Percentiles rank a stretch among this genome's conserved stretches.
phyloP scores from a whole-genome alignment of 257 asterid genomes.

The Verbascum thapsus region DNA sequence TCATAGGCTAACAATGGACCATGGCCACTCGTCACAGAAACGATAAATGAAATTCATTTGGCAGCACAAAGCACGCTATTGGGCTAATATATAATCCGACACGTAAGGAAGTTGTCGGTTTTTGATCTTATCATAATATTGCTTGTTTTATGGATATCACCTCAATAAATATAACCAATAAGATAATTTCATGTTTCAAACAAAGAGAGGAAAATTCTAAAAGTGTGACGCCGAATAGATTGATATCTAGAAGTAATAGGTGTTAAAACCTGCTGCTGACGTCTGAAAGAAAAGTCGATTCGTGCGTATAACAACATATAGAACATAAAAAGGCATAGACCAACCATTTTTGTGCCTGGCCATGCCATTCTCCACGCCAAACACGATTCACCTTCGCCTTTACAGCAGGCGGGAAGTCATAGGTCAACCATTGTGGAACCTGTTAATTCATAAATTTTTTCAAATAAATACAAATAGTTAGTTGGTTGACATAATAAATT shows the following conservation, averaged over 20 bases:
- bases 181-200: not conserved
- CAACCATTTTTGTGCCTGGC: constrained; percentile 96
- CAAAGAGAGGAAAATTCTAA: not conserved
- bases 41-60: not conserved
- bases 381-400: constrained; percentile 96
- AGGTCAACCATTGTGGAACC: constrained; percentile 93
- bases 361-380: constrained; percentile 99
- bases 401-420: constrained; percentile 95
- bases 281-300: not conserved
- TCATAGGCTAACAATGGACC: not conserved
- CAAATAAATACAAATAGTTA: constrained; percentile 23
- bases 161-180: not conserved
- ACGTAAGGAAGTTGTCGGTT: not conserved
- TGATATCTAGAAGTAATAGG: not conserved
- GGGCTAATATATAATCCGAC: not conserved
- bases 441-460: constrained; percentile 37
- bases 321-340: constrained; percentile 25
- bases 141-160: constrained; percentile 6
- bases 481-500: not conserved
- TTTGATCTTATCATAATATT: not conserved
- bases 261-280: too few relatives aligned
- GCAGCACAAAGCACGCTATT: not conserved
- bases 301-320: not conserved
- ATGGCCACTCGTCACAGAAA: not conserved
- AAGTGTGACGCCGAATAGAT: constrained; percentile 5